phyloP scores from a whole-genome alignment of 805 yeast genomes.

The Debaryomyces maramus region DNA sequence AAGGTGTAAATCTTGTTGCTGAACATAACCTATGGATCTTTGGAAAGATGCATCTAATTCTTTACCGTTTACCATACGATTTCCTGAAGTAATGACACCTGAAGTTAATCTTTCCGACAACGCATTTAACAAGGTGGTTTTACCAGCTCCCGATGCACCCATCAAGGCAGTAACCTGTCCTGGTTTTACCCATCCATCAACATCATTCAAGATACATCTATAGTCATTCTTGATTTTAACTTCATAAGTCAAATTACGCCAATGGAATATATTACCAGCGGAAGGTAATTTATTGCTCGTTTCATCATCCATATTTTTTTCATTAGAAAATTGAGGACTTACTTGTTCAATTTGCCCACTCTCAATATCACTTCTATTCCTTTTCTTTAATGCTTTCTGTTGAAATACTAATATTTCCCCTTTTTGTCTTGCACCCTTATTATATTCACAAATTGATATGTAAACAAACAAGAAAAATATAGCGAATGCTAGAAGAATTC shows the following conservation, averaged over 20 bases:
- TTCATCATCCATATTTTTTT: constrained; percentile 25
- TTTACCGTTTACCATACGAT: constrained; percentile 37
- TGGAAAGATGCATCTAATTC: constrained; percentile 27
- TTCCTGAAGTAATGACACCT: constrained; percentile 23
- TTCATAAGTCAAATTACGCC: constrained; percentile 73
- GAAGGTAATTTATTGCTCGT: constrained; percentile 20
- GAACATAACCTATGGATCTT: constrained; percentile 25
- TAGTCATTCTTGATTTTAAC: constrained; percentile 45
- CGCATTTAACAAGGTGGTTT: constrained; percentile 46
- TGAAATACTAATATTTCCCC: constrained; percentile 71
- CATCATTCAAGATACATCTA: constrained; percentile 49
- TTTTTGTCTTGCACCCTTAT: constrained; percentile 62
- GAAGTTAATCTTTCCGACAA: constrained; percentile 28
- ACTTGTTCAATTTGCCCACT: constrained; percentile 10
- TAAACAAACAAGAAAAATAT: constrained; percentile 55
- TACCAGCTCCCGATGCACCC: constrained; percentile 53
- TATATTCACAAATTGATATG: constrained; percentile 52
- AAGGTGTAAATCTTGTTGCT: constrained; percentile 22
- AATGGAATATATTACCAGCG: constrained; percentile 58
- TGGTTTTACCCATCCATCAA: constrained; percentile 83
- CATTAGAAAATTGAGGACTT: constrained; percentile 13
- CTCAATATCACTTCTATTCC: constrained; percentile 37
- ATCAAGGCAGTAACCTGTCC: constrained; percentile 77
- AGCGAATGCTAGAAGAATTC: constrained; percentile 57
- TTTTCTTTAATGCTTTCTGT: constrained; percentile 44